phyloP scores from a whole-genome alignment of 805 yeast species.

The Pichia paraexigua region DNA sequence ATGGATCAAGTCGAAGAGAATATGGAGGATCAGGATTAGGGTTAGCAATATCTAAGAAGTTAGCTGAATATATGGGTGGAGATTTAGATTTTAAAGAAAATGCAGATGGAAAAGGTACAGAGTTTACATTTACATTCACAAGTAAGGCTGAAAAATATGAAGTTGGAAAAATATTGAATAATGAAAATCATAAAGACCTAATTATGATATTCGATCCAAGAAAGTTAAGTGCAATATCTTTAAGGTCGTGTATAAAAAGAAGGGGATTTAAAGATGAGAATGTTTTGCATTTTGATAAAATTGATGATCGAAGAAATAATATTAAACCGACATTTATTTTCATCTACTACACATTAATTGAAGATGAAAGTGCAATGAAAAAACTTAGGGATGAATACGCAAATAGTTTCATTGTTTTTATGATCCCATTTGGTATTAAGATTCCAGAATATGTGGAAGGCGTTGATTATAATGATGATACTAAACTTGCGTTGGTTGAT shows the following conservation, averaged over 20 bases:
- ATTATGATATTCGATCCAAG: conserved; percentile 30
- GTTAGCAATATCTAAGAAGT: conserved; percentile 70
- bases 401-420: neutral
- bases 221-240: conserved; percentile 26
- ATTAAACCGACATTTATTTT: neutral
- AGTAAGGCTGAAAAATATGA: conserved; percentile 20
- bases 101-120: conserved; percentile 38
- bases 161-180: neutral
- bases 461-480: neutral
- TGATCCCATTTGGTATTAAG: conserved; percentile 4
- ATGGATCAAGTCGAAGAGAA: conserved; percentile 42
- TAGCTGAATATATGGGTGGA: conserved; percentile 72
- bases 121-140: conserved; percentile 33
- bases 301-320: neutral
- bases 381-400: neutral
- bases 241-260: conserved; percentile 28
- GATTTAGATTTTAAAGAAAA: conserved; percentile 35
- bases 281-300: neutral
- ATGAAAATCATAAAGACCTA: neutral
- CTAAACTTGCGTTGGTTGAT: neutral
- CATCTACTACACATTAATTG: neutral
- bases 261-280: conserved; percentile 19
- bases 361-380: neutral
- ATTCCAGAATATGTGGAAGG: conserved; percentile 2
- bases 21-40: conserved; percentile 68